Conservation (phyloP, 1,284 basidiomycete species). For the Irpex sp. region DNA sequence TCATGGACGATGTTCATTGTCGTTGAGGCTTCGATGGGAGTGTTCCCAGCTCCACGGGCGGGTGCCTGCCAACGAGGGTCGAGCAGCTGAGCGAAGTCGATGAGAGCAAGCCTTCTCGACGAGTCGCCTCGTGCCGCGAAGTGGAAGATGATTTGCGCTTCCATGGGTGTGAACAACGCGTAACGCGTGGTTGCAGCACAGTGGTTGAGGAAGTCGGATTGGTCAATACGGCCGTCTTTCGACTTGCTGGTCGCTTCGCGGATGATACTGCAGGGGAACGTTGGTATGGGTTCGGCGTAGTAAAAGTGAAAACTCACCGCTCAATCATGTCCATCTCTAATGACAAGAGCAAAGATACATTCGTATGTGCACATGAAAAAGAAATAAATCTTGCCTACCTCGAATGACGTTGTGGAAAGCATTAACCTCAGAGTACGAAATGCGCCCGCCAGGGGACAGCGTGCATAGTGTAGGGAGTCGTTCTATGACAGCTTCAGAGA, state of each 20-base stretch:
- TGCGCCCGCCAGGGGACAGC: constrained; percentile 80
- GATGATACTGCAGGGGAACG: constrained; percentile 51
- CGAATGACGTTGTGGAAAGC: constrained; percentile 93
- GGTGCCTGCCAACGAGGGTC: constrained; percentile 83
- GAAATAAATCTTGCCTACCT: constrained; percentile 42
- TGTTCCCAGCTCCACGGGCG: constrained; percentile 41
- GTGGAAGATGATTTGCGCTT: constrained; percentile 93
- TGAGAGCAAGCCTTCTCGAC: constrained; percentile 67
- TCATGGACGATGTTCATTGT: constrained; percentile 42
- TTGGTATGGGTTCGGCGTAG: not conserved
- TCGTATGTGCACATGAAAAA: constrained; percentile 10
- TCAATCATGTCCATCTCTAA: constrained; percentile 95
- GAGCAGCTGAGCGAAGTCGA: constrained; percentile 87
- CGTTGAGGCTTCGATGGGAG: constrained; percentile 24
- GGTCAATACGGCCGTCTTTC: constrained; percentile 89
- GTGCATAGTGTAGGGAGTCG: constrained; percentile 87
- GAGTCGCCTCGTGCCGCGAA: constrained; percentile 81
- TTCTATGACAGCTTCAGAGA: constrained; percentile 88
- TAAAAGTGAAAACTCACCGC: constrained; percentile 43
- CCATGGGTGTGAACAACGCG: constrained; percentile 92
- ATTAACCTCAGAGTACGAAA: constrained; percentile 92
- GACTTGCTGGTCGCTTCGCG: constrained; percentile 86
- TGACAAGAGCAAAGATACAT: constrained; percentile 12
- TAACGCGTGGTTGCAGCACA: constrained; percentile 79
- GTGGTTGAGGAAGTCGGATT: constrained; percentile 78